A percentile compares a stretch with the other conserved stretches of the same genome.
Conservation (phyloP, 441 rosid genomes). For the Pelargonium citronellum region DNA sequence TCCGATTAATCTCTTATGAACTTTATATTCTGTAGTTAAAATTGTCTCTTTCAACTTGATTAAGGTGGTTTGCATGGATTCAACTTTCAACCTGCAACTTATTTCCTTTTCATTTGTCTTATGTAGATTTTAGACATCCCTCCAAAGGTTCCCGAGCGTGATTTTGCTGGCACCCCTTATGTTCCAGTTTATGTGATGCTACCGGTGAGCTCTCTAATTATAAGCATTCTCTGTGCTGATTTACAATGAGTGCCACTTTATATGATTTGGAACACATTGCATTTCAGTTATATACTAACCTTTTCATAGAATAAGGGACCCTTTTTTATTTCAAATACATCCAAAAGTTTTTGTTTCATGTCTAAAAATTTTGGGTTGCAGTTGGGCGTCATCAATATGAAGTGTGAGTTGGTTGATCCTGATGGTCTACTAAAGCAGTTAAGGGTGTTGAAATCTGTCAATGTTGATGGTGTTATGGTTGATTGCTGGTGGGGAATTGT, state of each 20-base stretch:
- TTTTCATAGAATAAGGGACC: neutral
- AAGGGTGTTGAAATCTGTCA: slow-evolving; percentile 66
- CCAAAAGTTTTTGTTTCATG: slow-evolving; percentile 10
- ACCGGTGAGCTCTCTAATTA: slow-evolving; percentile 53
- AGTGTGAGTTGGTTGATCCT: slow-evolving; percentile 85
- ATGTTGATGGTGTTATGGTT: slow-evolving; percentile 76
- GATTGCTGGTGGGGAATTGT: slow-evolving; percentile 99
- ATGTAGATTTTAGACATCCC: slow-evolving; percentile 51
- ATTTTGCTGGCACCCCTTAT: slow-evolving; percentile 70
- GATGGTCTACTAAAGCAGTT: slow-evolving; percentile 81
- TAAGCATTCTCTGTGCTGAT: slow-evolving; percentile 9
- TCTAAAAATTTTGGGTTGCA: slow-evolving; percentile 30
- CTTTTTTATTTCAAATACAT: slow-evolving; percentile 11
- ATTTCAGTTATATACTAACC: neutral
- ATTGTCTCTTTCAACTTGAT: slow-evolving; percentile 18
- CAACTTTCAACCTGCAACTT: slow-evolving; percentile 8
- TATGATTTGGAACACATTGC: neutral
- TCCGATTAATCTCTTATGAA: neutral
- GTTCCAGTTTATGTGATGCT: slow-evolving; percentile 93
- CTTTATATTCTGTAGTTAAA: slow-evolving; percentile 7
- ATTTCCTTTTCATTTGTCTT: slow-evolving; percentile 10
- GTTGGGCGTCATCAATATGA: slow-evolving; percentile 90
- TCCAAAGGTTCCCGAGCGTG: slow-evolving; percentile 58
- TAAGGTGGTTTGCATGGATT: slow-evolving; percentile 7
- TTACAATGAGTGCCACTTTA: neutral